phyloP scores from a whole-genome alignment of 2,329 filamentous ascomycete species.

The Teratosphaeriaceae sp. region DNA sequence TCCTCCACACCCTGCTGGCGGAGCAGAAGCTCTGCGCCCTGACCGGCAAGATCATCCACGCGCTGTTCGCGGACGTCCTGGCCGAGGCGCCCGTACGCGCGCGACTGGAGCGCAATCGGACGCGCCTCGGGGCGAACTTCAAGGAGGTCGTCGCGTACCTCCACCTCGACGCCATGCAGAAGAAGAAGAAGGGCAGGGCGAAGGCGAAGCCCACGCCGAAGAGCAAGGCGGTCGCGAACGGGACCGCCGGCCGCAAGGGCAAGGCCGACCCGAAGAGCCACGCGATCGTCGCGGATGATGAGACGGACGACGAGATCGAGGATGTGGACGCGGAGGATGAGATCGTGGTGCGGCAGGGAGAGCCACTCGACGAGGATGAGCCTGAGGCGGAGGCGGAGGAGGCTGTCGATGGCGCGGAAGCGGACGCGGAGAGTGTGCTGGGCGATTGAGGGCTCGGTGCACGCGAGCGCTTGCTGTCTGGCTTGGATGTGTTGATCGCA shows the following conservation, averaged over 20 bases:
- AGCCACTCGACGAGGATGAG: slow-evolving; percentile 22
- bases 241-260: slow-evolving; percentile 38
- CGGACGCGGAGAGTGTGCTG: slow-evolving; percentile 39
- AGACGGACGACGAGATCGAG: slow-evolving; percentile 32
- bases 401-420: slow-evolving; percentile 29
- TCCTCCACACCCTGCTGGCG: slow-evolving; percentile 55
- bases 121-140: slow-evolving; percentile 76
- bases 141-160: slow-evolving; percentile 76
- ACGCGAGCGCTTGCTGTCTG: neutral
- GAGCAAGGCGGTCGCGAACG: slow-evolving; percentile 15
- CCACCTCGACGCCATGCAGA: slow-evolving; percentile 54
- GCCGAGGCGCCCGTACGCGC: slow-evolving; percentile 61
- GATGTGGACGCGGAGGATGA: slow-evolving; percentile 37
- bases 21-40: slow-evolving; percentile 84
- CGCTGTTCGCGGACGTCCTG: slow-evolving; percentile 67
- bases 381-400: slow-evolving; percentile 21
- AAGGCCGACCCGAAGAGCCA: slow-evolving; percentile 38
- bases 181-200: slow-evolving; percentile 44
- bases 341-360: slow-evolving; percentile 16
- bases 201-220: slow-evolving; percentile 33
- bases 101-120: slow-evolving; percentile 70
- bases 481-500: too few species aligned
- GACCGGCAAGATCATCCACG: slow-evolving; percentile 76
- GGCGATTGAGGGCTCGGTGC: too few species aligned
- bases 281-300: slow-evolving; percentile 36